Percentiles rank a stretch among this genome's conserved stretches.
Conservation (phyloP, 129 eudicot genomes). For the Chrysanthemum lavandulifolium region DNA sequence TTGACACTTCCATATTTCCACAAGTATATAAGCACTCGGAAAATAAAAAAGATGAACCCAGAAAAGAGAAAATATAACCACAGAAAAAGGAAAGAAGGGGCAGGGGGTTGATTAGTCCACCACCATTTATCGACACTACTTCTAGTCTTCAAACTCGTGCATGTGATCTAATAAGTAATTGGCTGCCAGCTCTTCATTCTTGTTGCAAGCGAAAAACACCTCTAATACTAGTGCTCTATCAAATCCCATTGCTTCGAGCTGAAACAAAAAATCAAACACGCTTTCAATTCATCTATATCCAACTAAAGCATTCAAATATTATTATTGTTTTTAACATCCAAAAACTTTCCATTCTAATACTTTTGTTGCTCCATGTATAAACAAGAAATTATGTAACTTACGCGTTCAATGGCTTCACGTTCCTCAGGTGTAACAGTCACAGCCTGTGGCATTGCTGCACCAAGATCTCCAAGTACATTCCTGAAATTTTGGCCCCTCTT, state of each 20-base stretch:
- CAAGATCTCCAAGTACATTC: conserved; percentile 67
- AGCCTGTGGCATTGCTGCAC: conserved; percentile 73
- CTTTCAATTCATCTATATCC: neutral
- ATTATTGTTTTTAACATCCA: no score
- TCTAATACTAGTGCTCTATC: conserved; percentile 63
- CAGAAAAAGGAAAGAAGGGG: neutral
- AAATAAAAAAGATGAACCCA: conserved; percentile 12
- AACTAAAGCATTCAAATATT: neutral
- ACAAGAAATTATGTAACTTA: conserved; percentile 24
- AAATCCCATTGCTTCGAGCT: conserved; percentile 90
- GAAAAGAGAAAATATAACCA: conserved; percentile 25
- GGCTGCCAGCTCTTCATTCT: conserved; percentile 81
- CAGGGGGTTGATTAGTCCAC: conserved; percentile 16
- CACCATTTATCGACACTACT: conserved; percentile 20
- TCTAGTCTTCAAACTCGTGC: conserved; percentile 65
- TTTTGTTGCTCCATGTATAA: no score
- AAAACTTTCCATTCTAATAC: no score
- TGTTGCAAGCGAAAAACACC: conserved; percentile 89
- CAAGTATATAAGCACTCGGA: conserved; percentile 47
- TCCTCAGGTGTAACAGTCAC: conserved; percentile 82
- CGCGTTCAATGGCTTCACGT: conserved; percentile 91
- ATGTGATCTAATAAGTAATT: conserved; percentile 78
- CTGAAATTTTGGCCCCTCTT: conserved; percentile 31
- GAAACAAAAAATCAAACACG: neutral
- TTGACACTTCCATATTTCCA: conserved; percentile 30